Evolutionary conservation across 495 filamentous ascomycete genomes (phyloP), one percentile per base, ranked within the genome.

Genomic region (Neurospora sp.): DNA sequence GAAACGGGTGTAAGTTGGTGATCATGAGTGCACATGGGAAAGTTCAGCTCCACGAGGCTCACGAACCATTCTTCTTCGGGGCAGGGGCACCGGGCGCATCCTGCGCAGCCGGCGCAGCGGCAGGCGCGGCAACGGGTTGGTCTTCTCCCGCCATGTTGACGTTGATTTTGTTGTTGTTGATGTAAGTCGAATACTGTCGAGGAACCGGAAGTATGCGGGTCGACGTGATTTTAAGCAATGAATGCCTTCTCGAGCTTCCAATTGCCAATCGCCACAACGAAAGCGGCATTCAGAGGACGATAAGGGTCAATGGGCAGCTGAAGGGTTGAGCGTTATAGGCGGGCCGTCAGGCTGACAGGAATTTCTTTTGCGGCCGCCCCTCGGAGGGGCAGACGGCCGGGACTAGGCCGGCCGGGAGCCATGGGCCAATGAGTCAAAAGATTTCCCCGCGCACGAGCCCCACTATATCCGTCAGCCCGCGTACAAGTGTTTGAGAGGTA

Each of bases 11-110:
- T 45, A 40, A 42, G 39, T 22, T 27, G 20, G 69, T 31, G 42
- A 44, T 4, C 38, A 69, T 17, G 10, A 35, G 37, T 20, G 41
- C 14, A 9, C n/a, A 37, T n/a, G 17, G 39, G 14, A 38, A 37
- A 38, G 6, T 27, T 68, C 17, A 8, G 4, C 14, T 65, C 53
- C 40, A 41, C 81, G 76, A 69, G 77, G 78, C 69, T 80, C 78
- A 37, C 77, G 42, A 70, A 79, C 78, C 78, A 69, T 76, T 77
- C 72, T 78, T 79, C 76, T 81, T 80, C 59, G 77, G 69, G 42
- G 73, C 69, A 59, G 75, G 42, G 61, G 77, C 65, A 65, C 72
- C 78, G 40, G 72, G 70, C 45, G 75, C 74, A 16, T 61, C 77
- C 40, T 70, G 70, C 5, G 61, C 69, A 39, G 71, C 69, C 9